These are phyloP conservation scores for Umbelopsis isabellina DNA, from an alignment of 192 early-diverging fungal genomes.

Conservation along the genomic window DNA sequence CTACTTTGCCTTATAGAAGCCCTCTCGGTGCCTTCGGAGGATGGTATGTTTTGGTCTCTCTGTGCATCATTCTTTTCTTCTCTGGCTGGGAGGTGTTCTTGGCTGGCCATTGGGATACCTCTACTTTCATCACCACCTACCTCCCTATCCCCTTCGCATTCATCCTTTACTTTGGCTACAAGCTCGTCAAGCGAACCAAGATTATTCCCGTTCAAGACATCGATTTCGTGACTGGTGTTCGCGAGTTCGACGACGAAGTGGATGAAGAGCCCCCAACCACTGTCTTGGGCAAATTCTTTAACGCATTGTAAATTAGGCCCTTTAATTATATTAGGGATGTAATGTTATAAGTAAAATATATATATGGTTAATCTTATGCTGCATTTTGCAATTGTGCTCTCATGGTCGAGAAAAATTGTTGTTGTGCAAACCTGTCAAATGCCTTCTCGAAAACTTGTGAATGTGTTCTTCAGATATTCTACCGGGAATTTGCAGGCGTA, in stretches of 20 bases:
- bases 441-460: background rate
- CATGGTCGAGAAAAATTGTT: background rate
- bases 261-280: constrained; percentile 20
- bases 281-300: constrained; percentile 24
- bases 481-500: too few species aligned
- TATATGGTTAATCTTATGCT: constrained; percentile 4
- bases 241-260: constrained; percentile 49
- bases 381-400: background rate
- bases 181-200: constrained; percentile 53
- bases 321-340: constrained; percentile 13
- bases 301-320: constrained; percentile 24
- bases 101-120: constrained; percentile 42
- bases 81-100: constrained; percentile 58
- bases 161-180: constrained; percentile 59
- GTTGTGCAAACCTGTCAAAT: background rate
- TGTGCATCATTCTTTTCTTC: constrained; percentile 56
- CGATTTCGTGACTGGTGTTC: background rate
- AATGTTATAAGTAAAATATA: constrained; percentile 19
- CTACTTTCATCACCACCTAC: constrained; percentile 60
- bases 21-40: constrained; percentile 68
- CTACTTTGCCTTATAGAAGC: constrained; percentile 64
- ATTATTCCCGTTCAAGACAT: constrained; percentile 43
- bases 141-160: constrained; percentile 61
- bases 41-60: constrained; percentile 56
- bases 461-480: too few species aligned